Conservation (phyloP, 768 basidiomycete genomes). For the Amanita rubescens region DNA sequence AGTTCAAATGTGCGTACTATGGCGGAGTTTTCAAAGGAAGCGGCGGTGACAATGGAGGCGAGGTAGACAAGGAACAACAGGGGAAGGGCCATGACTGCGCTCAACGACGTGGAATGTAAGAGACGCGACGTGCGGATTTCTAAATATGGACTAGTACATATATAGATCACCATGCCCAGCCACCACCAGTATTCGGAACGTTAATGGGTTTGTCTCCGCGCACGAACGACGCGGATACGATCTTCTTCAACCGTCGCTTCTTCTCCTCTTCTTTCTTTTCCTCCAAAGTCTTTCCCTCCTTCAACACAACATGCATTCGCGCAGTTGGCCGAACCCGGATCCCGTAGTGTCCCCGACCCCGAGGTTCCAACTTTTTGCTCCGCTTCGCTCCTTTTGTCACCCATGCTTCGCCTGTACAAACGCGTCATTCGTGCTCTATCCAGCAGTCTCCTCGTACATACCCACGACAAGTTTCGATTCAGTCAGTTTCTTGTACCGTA, state of each 20-base stretch:
- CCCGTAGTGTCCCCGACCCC: slow-evolving; percentile 77
- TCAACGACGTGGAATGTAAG: slow-evolving; percentile 18
- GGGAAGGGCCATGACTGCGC: slow-evolving; percentile 39
- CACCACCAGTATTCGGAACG: slow-evolving; percentile 53
- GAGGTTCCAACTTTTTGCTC: slow-evolving; percentile 66
- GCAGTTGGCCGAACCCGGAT: slow-evolving; percentile 72
- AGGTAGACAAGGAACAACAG: slow-evolving; percentile 35
- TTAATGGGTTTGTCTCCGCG: slow-evolving; percentile 77
- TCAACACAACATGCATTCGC: slow-evolving; percentile 66
- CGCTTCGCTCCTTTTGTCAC: slow-evolving; percentile 74
- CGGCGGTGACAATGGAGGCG: slow-evolving; percentile 20
- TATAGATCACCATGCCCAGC: slow-evolving; percentile 73
- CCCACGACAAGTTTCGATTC: slow-evolving; percentile 72
- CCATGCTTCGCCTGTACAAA: slow-evolving; percentile 77
- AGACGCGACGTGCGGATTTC: slow-evolving; percentile 10
- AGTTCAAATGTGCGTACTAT: slow-evolving; percentile 87
- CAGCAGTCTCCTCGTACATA: slow-evolving; percentile 33
- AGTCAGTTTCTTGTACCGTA: slow-evolving; percentile 66
- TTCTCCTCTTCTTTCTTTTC: slow-evolving; percentile 58
- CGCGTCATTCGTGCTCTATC: neutral
- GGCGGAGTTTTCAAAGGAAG: slow-evolving; percentile 80
- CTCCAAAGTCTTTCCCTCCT: slow-evolving; percentile 72
- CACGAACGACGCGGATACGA: slow-evolving; percentile 72
- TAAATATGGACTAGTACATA: slow-evolving; percentile 13
- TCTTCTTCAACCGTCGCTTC: slow-evolving; percentile 60